Evolutionary conservation across 2,329 filamentous ascomycete species (phyloP).

Genomic region (Fusarium euwallaceae): DNA sequence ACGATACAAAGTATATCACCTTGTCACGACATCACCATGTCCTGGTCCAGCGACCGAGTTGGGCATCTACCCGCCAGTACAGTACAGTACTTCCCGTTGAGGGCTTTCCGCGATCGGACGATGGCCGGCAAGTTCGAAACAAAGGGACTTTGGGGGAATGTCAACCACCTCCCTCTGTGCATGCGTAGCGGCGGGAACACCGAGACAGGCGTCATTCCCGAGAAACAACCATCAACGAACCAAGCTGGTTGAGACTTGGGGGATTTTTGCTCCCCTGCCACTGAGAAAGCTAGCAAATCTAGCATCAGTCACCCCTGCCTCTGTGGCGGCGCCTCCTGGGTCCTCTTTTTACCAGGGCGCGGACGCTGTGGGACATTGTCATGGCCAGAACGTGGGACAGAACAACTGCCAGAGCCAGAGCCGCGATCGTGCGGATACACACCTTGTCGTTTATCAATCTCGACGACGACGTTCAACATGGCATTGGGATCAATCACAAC

Average conservation of each 20-base stretch:
- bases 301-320: slow-evolving; percentile 32
- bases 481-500: background rate
- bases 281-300: slow-evolving; percentile 21
- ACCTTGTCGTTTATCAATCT: slow-evolving; percentile 45
- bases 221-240: slow-evolving; percentile 31
- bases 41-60: slow-evolving; percentile 5
- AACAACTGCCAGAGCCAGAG: slow-evolving; percentile 38
- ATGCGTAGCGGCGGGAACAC: slow-evolving; percentile 44
- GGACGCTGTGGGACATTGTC: slow-evolving; percentile 41
- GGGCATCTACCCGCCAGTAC: slow-evolving; percentile 6
- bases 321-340: slow-evolving; percentile 43
- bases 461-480: slow-evolving; percentile 11
- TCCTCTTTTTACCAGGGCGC: slow-evolving; percentile 27
- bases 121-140: slow-evolving; percentile 37
- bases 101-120: slow-evolving; percentile 38
- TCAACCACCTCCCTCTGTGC: slow-evolving; percentile 5
- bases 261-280: slow-evolving; percentile 16
- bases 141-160: slow-evolving; percentile 36
- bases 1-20: slow-evolving; percentile 6
- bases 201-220: slow-evolving; percentile 47
- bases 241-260: slow-evolving; percentile 32
- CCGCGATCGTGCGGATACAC: slow-evolving; percentile 21
- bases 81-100: slow-evolving; percentile 3
- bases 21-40: background rate
- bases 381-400: slow-evolving; percentile 33